Percentiles rank a stretch among this genome's conserved stretches.
Evolutionary conservation across 2,329 filamentous ascomycete genomes (phyloP).

Genomic region (Hawksworthiomyces lignivorus): DNA sequence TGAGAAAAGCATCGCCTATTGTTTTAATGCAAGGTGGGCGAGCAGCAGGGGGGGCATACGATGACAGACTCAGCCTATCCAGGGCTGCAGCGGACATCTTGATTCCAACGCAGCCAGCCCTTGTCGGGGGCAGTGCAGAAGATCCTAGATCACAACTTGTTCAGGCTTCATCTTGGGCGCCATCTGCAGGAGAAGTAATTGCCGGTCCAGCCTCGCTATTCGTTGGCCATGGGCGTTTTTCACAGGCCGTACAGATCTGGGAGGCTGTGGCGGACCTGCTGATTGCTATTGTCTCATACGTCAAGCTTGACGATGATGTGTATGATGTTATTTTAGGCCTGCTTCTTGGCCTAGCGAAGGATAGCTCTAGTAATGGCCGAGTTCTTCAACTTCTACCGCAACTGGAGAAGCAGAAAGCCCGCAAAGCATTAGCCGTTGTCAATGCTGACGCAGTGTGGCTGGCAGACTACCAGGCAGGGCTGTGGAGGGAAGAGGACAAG

Average conservation of each 20-base stretch:
- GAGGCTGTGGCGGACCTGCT: constrained; percentile 53
- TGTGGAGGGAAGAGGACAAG: constrained; percentile 16
- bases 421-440: constrained; percentile 50
- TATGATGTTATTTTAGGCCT: constrained; percentile 66
- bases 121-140: no score
- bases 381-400: constrained; percentile 21
- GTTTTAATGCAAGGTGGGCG: no score
- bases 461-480: constrained; percentile 31
- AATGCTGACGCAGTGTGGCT: constrained; percentile 77
- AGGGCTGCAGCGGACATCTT: no score
- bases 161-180: constrained; percentile 10
- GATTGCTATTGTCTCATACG: constrained; percentile 51
- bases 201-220: no score
- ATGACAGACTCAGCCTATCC: no score
- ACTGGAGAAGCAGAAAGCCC: constrained; percentile 38
- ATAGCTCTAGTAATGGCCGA: neutral
- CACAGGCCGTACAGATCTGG: constrained; percentile 58
- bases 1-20: no score
- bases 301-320: constrained; percentile 57
- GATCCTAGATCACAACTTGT: no score
- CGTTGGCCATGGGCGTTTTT: constrained; percentile 46
- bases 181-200: no score
- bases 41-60: no score
- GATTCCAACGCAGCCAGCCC: no score
- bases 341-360: constrained; percentile 42